Evolutionary conservation across 2,329 filamentous ascomycete genomes (phyloP).

Genomic region (Fusarium falciforme): DNA sequence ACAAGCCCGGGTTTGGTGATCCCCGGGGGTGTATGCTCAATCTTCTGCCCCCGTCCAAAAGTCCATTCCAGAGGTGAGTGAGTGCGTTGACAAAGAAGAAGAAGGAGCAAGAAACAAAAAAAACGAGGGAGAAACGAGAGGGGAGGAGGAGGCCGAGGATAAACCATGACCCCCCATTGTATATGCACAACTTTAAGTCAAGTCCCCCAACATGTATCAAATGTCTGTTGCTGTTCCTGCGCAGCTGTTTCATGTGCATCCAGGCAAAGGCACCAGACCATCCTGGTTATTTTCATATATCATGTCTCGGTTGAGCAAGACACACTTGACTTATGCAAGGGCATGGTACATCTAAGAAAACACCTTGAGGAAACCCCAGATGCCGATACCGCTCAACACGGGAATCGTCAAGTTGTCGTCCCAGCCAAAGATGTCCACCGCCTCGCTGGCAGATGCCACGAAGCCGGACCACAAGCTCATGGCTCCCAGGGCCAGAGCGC

Average conservation of each 20-base stretch:
- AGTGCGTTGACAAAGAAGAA: conserved; percentile 19
- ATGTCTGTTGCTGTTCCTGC: conserved; percentile 7
- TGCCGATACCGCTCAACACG: conserved; percentile 85
- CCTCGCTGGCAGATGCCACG: conserved; percentile 88
- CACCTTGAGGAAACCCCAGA: conserved; percentile 91
- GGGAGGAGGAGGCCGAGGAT: conserved; percentile 8
- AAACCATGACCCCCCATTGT: conserved; percentile 10
- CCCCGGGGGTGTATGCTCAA: conserved; percentile 6
- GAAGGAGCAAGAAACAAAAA: conserved; percentile 28
- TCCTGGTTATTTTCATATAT: conserved; percentile 3
- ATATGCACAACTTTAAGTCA: conserved; percentile 32
- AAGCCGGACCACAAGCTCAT: conserved; percentile 92
- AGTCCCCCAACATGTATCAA: conserved; percentile 8
- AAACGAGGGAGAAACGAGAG: conserved; percentile 14
- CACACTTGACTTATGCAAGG: not conserved
- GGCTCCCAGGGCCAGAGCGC: conserved; percentile 78
- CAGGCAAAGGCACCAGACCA: not conserved
- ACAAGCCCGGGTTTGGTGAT: conserved; percentile 7
- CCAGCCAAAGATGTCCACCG: conserved; percentile 91
- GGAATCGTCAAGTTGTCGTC: conserved; percentile 99
- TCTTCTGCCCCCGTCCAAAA: conserved; percentile 11
- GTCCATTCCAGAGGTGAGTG: conserved; percentile 14
- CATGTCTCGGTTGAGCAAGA: not conserved
- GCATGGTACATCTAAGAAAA: conserved; percentile 68
- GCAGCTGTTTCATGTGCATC: conserved; percentile 25